These are phyloP conservation scores for Hymenoscyphus fructigenus DNA, from an alignment of 2,329 filamentous ascomycete species.

Conservation along the genomic window DNA sequence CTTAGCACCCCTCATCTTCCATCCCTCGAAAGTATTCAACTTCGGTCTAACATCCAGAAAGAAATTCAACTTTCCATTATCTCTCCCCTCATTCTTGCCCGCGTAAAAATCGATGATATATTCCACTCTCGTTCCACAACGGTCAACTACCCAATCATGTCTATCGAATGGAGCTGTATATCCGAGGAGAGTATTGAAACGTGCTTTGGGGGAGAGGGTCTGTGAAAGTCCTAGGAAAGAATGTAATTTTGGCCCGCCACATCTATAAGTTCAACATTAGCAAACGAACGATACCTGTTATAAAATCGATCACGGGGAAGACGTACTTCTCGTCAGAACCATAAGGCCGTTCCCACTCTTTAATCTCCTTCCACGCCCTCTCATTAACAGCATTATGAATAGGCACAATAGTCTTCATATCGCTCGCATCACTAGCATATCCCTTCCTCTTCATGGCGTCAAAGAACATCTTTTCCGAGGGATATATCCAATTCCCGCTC, in stretches of 20 bases:
- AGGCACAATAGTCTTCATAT: conserved; percentile 90
- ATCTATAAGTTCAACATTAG: conserved; percentile 42
- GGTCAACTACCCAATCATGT: conserved; percentile 95
- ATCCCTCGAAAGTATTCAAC: conserved; percentile 65
- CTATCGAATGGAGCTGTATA: conserved; percentile 91
- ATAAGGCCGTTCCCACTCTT: conserved; percentile 78
- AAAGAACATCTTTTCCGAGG: conserved; percentile 96
- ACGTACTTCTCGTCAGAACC: conserved; percentile 55
- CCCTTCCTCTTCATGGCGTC: conserved; percentile 92
- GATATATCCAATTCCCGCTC: conserved; percentile 94
- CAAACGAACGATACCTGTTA: neutral
- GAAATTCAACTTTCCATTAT: conserved; percentile 55
- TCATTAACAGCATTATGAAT: conserved; percentile 99
- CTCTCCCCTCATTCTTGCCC: conserved; percentile 50
- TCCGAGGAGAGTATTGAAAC: conserved; percentile 80
- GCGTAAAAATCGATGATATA: conserved; percentile 99
- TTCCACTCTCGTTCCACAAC: conserved; percentile 81
- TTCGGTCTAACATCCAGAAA: conserved; percentile 69
- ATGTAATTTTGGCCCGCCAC: conserved; percentile 76
- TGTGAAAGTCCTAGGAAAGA: conserved; percentile 75
- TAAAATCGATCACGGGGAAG: neutral
- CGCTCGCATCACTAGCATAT: conserved; percentile 65
- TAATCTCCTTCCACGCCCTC: conserved; percentile 89
- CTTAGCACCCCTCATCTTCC: conserved; percentile 62
- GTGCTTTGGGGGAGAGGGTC: conserved; percentile 75